Evolutionary conservation across 129 eudicot species (phyloP), one percentile per base, ranked within the genome.

Genomic region (Silybum marianum): DNA sequence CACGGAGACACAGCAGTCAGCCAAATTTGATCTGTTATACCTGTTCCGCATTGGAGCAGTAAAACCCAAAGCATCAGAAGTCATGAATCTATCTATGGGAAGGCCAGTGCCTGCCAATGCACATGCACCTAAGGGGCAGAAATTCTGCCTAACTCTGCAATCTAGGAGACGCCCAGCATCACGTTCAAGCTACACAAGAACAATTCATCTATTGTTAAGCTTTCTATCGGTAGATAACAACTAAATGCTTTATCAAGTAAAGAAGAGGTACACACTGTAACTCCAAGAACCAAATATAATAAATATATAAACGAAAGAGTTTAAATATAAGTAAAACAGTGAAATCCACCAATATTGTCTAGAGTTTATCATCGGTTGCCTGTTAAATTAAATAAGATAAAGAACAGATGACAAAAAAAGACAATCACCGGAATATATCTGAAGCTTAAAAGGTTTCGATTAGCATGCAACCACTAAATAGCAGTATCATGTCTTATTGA

Each of bases 91-190:
- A 73, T 96, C 97, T 82, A 96, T 96, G 19, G 98, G 98, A 75
- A 96, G 93, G 81, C 99, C 98, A 72, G 98, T 96, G 39, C 99
- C 99, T 81, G 99, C 99, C 80, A 96, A 81, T 48, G 99, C 98
- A 84, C 99, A 96, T 70, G 99, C 99, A 85, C 99, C 99, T 80
- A 96, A 84, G 21, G 99, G 98, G 77, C 91, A 91, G 86, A 87
- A 91, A 85, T 96, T 96, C 85, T 90, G 60, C 81, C 99, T 90
- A 23, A 48, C 88, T 83, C 87, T 89, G 86, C 99, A 96, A 85
- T 96, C 98, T 77, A 69, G 75, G 71, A 96, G 84, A 65, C 98
- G 98, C 30, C 90, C 89, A 39, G 92, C 98, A 91, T 96, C 99
- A 39, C 98, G 97, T 65, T 91, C 98, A 86, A 96, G 98, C 99